These are phyloP conservation scores for Mortierella hygrophila DNA, from an alignment of 192 early-diverging fungal species.

Conservation along the genomic window DNA sequence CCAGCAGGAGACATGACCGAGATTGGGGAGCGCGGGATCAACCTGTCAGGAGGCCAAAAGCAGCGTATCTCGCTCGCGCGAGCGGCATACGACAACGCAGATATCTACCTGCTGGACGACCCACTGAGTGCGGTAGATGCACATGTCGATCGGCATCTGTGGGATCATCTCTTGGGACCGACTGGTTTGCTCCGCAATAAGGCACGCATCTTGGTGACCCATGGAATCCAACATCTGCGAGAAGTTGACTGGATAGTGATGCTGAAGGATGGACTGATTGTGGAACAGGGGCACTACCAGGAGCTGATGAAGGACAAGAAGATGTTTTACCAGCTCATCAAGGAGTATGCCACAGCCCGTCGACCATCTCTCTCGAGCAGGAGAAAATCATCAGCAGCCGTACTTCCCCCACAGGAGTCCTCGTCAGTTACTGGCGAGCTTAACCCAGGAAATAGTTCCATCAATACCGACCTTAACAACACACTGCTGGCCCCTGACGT, in stretches of 20 bases:
- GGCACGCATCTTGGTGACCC: constrained; percentile 74
- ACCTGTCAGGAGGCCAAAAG: constrained; percentile 79
- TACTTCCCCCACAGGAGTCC: background rate
- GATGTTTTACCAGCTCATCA: constrained; percentile 56
- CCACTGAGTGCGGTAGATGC: constrained; percentile 73
- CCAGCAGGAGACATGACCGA: constrained; percentile 58
- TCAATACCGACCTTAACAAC: background rate
- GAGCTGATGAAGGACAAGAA: constrained; percentile 59
- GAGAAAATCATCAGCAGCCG: background rate
- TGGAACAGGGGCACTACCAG: constrained; percentile 64
- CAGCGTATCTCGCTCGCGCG: constrained; percentile 84
- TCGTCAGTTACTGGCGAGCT: background rate
- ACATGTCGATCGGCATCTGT: constrained; percentile 61
- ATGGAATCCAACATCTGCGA: constrained; percentile 60
- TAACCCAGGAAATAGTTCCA: background rate
- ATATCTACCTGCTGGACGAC: constrained; percentile 86
- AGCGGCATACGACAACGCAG: constrained; percentile 78
- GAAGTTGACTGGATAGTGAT: constrained; percentile 61
- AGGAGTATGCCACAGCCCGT: constrained; percentile 11
- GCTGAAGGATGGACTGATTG: constrained; percentile 58
- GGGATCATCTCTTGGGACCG: constrained; percentile 52
- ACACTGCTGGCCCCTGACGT: background rate
- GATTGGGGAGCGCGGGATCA: constrained; percentile 76
- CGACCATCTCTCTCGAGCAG: background rate
- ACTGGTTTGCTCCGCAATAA: constrained; percentile 44